Conservation (phyloP, 768 basidiomycete species). For the Lactifluus rugatus region DNA sequence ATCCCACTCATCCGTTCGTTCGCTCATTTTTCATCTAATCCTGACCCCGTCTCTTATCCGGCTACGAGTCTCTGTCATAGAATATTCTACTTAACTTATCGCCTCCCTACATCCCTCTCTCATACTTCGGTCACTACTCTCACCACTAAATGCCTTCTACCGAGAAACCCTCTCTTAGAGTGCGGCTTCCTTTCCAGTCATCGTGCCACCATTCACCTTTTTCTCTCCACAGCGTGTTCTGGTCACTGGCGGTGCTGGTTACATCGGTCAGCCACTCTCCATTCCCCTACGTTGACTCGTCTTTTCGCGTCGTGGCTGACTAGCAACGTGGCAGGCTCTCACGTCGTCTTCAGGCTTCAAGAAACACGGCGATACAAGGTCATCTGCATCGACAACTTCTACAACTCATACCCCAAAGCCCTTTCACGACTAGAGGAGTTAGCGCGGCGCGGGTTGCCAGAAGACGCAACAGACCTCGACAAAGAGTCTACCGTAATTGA, state of each 20-base stretch:
- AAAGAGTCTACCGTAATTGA: conserved; percentile 68
- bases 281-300: not conserved
- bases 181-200: not conserved
- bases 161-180: conserved; percentile 8
- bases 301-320: conserved; percentile 15
- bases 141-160: conserved; percentile 10
- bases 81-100: conserved; percentile 13
- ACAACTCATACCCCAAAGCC: conserved; percentile 78
- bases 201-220: conserved; percentile 15
- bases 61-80: not conserved
- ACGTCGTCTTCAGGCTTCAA: conserved; percentile 81
- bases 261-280: conserved; percentile 53
- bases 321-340: conserved; percentile 55
- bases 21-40: conserved; percentile 6
- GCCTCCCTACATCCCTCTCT: not conserved
- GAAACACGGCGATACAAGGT: conserved; percentile 86
- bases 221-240: conserved; percentile 41
- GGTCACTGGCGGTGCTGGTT: conserved; percentile 78
- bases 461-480: conserved; percentile 55
- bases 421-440: conserved; percentile 71
- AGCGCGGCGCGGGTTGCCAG: conserved; percentile 62
- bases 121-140: not conserved
- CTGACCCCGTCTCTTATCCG: not conserved
- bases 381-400: conserved; percentile 89
- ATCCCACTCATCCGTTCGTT: not conserved